phyloP scores from a whole-genome alignment of 2,329 filamentous ascomycete species.

The Zymoseptoria brevis region DNA sequence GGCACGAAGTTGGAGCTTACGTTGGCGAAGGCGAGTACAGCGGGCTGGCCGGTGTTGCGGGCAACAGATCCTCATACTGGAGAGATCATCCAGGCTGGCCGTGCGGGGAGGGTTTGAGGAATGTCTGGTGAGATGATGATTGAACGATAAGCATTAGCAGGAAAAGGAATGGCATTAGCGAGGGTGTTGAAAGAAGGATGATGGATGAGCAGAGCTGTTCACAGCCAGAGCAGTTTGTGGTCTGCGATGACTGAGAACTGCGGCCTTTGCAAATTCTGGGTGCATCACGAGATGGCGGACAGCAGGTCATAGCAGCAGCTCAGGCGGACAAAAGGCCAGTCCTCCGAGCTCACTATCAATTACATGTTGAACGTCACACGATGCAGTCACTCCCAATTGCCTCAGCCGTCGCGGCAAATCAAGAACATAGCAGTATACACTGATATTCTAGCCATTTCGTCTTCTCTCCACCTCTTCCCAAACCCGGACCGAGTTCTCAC shows the following conservation, averaged over 20 bases:
- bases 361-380: not conserved
- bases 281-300: too few species aligned
- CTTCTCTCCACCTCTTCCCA: not conserved
- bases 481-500: not conserved
- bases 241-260: too few species aligned
- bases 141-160: not conserved
- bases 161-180: conserved; percentile 6
- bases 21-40: conserved; percentile 63
- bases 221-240: too few species aligned
- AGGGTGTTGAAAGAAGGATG: not conserved
- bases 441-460: not conserved
- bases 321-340: not conserved
- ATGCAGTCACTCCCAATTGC: not conserved
- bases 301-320: too few species aligned
- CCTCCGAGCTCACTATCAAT: not conserved
- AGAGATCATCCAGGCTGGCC: conserved; percentile 84
- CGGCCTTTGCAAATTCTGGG: too few species aligned
- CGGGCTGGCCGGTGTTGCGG: conserved; percentile 77
- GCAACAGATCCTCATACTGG: conserved; percentile 65
- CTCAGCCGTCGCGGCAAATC: not conserved
- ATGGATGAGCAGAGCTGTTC: not conserved
- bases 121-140: not conserved
- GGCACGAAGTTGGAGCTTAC: conserved; percentile 83
- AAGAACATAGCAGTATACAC: not conserved
- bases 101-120: conserved; percentile 52